These are phyloP conservation scores for Neonectria neomacrospora DNA, from an alignment of 2,329 filamentous ascomycete species.

Conservation along the genomic window DNA sequence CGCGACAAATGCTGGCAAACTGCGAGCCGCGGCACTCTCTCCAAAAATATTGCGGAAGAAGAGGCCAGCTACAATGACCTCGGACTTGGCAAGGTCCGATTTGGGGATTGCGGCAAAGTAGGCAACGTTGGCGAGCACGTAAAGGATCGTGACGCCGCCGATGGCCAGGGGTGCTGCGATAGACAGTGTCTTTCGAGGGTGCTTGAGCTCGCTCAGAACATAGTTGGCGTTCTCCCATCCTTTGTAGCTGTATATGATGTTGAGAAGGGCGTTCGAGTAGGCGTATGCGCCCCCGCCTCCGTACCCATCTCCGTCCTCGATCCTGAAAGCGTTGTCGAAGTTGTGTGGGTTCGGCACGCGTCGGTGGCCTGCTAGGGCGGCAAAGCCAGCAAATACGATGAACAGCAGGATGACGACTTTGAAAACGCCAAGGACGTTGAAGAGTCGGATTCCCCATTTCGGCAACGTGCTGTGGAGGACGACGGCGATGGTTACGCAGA, in stretches of 20 bases:
- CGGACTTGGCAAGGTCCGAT: slow-evolving; percentile 65
- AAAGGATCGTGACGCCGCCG: slow-evolving; percentile 67
- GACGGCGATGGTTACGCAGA: slow-evolving; percentile 65
- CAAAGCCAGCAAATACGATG: slow-evolving; percentile 70
- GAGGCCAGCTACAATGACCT: slow-evolving; percentile 68
- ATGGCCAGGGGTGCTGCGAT: slow-evolving; percentile 69
- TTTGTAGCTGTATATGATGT: slow-evolving; percentile 70
- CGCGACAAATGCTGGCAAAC: slow-evolving; percentile 67
- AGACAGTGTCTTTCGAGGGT: slow-evolving; percentile 63
- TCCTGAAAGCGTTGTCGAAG: slow-evolving; percentile 65
- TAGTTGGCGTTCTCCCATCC: slow-evolving; percentile 75
- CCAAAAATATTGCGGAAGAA: slow-evolving; percentile 74
- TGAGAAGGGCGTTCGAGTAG: slow-evolving; percentile 67
- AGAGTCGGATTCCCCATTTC: slow-evolving; percentile 68
- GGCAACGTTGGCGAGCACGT: slow-evolving; percentile 72
- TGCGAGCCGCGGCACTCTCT: slow-evolving; percentile 59
- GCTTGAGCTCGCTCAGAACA: slow-evolving; percentile 67
- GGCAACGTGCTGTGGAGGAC: slow-evolving; percentile 63
- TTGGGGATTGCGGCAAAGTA: slow-evolving; percentile 73
- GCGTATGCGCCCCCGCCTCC: slow-evolving; percentile 61
- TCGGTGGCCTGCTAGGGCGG: slow-evolving; percentile 63
- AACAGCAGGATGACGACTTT: slow-evolving; percentile 69
- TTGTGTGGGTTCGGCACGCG: slow-evolving; percentile 63
- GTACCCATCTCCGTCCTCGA: slow-evolving; percentile 57
- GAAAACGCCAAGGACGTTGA: slow-evolving; percentile 69